Percentiles rank a stretch among this genome's conserved stretches.
These are phyloP conservation scores for Gaertneriomyces sp. DNA, from an alignment of 192 early-diverging fungal species.

Conservation along the genomic window DNA sequence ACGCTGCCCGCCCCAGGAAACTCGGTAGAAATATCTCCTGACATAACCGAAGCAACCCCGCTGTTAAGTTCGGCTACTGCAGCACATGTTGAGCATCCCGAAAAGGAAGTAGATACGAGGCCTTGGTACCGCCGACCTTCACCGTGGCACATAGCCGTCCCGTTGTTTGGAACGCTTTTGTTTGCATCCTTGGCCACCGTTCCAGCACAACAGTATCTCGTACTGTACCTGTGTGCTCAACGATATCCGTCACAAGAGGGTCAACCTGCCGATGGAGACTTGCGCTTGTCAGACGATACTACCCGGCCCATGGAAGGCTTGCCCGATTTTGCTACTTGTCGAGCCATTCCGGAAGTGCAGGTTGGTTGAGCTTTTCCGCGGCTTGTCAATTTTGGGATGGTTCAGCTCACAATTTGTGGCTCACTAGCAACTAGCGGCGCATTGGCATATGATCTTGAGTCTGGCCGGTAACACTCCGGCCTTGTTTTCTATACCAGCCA, in stretches of 20 bases:
- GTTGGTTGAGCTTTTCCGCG: background rate
- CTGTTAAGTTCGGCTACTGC: background rate
- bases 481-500: slow-evolving; percentile 33
- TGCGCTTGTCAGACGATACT: background rate
- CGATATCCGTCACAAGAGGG: background rate
- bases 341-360: slow-evolving; percentile 23
- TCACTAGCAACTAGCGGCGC: slow-evolving; percentile 25
- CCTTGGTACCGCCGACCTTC: slow-evolving; percentile 17
- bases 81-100: background rate
- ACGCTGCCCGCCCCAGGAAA: too few relatives aligned
- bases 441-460: slow-evolving; percentile 32
- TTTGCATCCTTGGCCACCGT: slow-evolving; percentile 14
- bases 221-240: slow-evolving; percentile 27
- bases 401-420: background rate
- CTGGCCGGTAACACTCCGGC: slow-evolving; percentile 35
- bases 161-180: slow-evolving; percentile 22
- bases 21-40: too few relatives aligned
- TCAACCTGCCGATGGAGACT: background rate
- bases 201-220: slow-evolving; percentile 30
- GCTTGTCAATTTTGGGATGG: background rate
- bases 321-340: slow-evolving; percentile 19
- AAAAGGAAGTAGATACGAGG: background rate
- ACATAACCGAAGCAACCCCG: background rate
- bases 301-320: background rate
- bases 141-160: slow-evolving; percentile 20